These are phyloP conservation scores for Vitrella brassicaformis DNA, from an alignment of 73 alveolate species.

Conservation along the genomic window DNA sequence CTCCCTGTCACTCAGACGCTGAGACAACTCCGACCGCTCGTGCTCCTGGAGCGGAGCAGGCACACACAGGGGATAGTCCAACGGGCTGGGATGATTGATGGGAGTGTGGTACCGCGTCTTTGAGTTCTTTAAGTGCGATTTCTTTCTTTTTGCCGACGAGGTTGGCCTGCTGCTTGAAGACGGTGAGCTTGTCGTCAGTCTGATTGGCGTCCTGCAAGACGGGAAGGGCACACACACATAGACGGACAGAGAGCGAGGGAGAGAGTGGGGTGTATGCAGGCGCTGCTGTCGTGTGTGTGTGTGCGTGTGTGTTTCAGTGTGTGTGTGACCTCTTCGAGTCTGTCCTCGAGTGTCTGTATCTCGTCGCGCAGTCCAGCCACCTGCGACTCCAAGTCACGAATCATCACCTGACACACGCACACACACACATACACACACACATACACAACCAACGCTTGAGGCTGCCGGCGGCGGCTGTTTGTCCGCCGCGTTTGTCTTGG, in stretches of 20 bases:
- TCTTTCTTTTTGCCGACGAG: slow-evolving; percentile 81
- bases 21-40: too few species aligned
- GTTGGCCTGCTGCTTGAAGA: slow-evolving; percentile 47
- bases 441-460: too few species aligned
- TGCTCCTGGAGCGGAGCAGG: too few species aligned
- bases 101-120: neutral
- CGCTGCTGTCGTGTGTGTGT: neutral
- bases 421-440: neutral
- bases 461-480: too few species aligned
- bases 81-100: too few species aligned
- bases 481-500: too few species aligned
- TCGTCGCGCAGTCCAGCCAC: slow-evolving; percentile 22
- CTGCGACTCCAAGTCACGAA: too few species aligned
- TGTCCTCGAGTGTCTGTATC: slow-evolving; percentile 46
- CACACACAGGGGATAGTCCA: too few species aligned
- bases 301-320: neutral
- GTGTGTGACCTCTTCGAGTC: slow-evolving; percentile 49
- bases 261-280: neutral
- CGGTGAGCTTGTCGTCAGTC: too few species aligned
- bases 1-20: slow-evolving; percentile 52
- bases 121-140: slow-evolving; percentile 7
- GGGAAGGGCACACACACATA: neutral
- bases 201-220: too few species aligned
- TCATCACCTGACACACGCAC: too few species aligned
- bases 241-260: neutral